Conservation (phyloP, 257 asterid species). For the Buddleja alternifolia region DNA sequence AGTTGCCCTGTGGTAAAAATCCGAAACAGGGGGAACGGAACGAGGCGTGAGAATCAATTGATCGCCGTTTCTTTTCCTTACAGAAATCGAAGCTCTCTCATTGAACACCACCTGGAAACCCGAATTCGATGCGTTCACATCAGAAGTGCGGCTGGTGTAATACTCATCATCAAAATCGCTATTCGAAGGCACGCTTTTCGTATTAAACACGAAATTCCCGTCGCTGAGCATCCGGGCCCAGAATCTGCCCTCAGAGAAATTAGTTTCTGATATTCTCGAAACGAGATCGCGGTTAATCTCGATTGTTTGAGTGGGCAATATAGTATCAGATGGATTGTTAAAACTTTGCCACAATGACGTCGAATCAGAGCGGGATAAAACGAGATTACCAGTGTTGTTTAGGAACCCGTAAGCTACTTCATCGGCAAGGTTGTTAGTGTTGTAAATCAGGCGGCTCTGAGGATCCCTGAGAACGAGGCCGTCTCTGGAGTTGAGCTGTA, state of each 20-base stretch:
- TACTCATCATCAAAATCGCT: conserved; percentile 36
- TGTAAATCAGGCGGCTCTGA: no score
- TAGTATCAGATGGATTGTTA: no score
- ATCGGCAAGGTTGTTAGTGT: background rate
- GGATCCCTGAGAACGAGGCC: no score
- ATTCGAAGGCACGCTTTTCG: conserved; percentile 36
- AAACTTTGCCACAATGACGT: conserved; percentile 41
- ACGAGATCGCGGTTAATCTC: conserved; percentile 7
- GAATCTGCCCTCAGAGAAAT: conserved; percentile 52
- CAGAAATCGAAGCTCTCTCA: conserved; percentile 32
- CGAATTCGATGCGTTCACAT: conserved; percentile 30
- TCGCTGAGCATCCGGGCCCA: conserved; percentile 31
- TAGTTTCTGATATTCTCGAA: conserved; percentile 26
- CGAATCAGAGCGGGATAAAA: no score
- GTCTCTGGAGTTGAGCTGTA: no score
- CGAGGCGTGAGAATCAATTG: background rate
- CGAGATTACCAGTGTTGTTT: conserved; percentile 44
- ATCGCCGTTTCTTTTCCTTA: conserved; percentile 35
- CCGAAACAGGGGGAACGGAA: conserved; percentile 27
- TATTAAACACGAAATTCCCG: conserved; percentile 47
- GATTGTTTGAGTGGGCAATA: no score
- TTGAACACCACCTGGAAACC: conserved; percentile 41
- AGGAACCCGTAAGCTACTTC: conserved; percentile 33
- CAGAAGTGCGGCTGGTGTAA: conserved; percentile 38
- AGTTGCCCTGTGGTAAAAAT: conserved; percentile 46